phyloP scores from a whole-genome alignment of 805 yeast species.

The Sugiyamaella americana region DNA sequence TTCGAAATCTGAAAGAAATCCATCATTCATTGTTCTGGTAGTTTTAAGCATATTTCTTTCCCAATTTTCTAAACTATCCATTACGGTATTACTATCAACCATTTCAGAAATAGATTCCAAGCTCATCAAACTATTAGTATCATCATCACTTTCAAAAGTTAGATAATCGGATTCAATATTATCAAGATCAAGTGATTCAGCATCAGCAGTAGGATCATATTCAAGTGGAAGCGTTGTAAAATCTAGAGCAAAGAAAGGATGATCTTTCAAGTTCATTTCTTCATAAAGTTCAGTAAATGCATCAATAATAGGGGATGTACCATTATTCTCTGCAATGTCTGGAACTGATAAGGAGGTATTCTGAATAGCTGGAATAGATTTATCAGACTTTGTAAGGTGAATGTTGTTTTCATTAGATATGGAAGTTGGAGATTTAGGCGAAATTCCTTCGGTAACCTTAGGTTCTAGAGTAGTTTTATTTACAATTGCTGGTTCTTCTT shows the following conservation, averaged over 20 bases:
- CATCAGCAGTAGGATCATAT: background rate
- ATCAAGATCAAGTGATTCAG: background rate
- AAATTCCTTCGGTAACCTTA: no score
- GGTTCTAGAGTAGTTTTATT: no score
- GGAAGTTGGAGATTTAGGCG: no score
- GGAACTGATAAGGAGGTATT: no score
- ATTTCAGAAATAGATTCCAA: background rate
- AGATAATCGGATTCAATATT: background rate
- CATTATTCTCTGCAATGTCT: no score
- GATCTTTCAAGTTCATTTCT: constrained; percentile 3
- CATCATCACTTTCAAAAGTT: background rate
- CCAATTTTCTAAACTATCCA: no score
- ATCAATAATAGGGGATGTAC: no score
- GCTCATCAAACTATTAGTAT: background rate
- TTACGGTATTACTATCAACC: background rate
- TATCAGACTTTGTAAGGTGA: no score
- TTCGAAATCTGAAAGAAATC: background rate
- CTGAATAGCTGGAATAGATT: no score
- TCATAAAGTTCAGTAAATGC: background rate
- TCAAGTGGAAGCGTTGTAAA: background rate
- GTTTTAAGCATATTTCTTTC: background rate
- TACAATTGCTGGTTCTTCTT: no score
- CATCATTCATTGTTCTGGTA: background rate
- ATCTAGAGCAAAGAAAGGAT: constrained; percentile 3
- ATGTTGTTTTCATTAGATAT: no score